These are phyloP conservation scores for Euphorbia pulcherrima DNA, from an alignment of 345 rosid genomes.

Conservation along the genomic window DNA sequence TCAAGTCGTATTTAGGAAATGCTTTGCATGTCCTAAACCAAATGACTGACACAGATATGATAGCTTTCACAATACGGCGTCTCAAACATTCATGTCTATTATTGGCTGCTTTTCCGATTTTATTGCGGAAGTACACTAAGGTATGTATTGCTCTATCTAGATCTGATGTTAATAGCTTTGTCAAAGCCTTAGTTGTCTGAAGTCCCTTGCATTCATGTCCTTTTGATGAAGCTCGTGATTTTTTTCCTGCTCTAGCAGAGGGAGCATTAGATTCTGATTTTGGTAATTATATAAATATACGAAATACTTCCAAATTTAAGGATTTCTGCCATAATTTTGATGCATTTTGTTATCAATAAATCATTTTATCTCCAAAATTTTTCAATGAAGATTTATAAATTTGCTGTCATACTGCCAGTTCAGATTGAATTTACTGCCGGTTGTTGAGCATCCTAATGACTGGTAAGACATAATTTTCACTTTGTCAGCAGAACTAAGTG, in stretches of 20 bases:
- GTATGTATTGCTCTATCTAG: slow-evolving; percentile 28
- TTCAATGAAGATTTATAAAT: neutral
- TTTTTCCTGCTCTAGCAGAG: neutral
- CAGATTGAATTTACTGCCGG: neutral
- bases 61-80: slow-evolving; percentile 74
- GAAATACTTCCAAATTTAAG: neutral
- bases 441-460: neutral
- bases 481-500: neutral
- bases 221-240: neutral
- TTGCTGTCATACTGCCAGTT: neutral
- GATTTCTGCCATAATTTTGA: neutral
- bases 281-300: neutral
- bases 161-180: slow-evolving; percentile 3
- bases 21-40: slow-evolving; percentile 85
- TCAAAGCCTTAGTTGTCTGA: neutral
- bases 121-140: slow-evolving; percentile 78
- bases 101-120: slow-evolving; percentile 79
- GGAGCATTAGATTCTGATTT: neutral
- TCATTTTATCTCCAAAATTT: neutral
- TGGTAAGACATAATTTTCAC: neutral
- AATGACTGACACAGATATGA: slow-evolving; percentile 90
- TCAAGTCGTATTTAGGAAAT: slow-evolving; percentile 92
- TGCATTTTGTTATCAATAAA: neutral
- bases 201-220: neutral
- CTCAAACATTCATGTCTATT: slow-evolving; percentile 66